phyloP scores from a whole-genome alignment of 257 asterid genomes.

The Anisodus tanguticus region DNA sequence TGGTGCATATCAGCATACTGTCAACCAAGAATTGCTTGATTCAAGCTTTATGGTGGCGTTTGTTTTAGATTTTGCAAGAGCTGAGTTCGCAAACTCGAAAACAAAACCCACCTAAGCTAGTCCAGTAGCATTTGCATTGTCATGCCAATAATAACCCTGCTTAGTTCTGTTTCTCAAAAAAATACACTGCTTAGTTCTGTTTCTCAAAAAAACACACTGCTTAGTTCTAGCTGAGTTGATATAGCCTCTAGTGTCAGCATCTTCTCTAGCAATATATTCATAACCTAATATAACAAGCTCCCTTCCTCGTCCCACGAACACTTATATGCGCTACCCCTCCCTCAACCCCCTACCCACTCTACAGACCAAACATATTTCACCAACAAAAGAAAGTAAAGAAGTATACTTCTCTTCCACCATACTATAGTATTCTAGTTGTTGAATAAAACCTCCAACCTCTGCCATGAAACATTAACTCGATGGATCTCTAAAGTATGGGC shows the following conservation, averaged over 20 bases:
- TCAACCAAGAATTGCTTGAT: neutral
- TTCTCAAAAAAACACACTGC: neutral
- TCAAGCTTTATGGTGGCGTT: neutral
- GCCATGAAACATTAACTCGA: too few relatives aligned
- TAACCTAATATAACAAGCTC: neutral
- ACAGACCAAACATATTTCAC: neutral
- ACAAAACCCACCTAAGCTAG: neutral
- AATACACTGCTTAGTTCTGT: neutral
- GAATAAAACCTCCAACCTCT: neutral
- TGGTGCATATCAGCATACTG: conserved; percentile 7
- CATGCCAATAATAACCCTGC: neutral
- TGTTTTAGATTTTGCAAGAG: neutral
- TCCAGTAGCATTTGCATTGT: conserved; percentile 5
- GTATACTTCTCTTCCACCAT: neutral
- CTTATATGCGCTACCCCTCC: neutral
- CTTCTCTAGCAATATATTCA: neutral
- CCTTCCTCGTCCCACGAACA: neutral
- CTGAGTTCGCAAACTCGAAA: neutral
- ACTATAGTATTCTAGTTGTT: neutral
- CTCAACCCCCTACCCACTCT: neutral
- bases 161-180: too few relatives aligned
- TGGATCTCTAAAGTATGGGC: neutral
- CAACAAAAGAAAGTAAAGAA: neutral
- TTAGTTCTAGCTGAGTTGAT: neutral
- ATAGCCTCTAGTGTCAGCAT: neutral